Evolutionary conservation across 2,329 filamentous ascomycete species (phyloP).

Genomic region (Claviceps sp.): DNA sequence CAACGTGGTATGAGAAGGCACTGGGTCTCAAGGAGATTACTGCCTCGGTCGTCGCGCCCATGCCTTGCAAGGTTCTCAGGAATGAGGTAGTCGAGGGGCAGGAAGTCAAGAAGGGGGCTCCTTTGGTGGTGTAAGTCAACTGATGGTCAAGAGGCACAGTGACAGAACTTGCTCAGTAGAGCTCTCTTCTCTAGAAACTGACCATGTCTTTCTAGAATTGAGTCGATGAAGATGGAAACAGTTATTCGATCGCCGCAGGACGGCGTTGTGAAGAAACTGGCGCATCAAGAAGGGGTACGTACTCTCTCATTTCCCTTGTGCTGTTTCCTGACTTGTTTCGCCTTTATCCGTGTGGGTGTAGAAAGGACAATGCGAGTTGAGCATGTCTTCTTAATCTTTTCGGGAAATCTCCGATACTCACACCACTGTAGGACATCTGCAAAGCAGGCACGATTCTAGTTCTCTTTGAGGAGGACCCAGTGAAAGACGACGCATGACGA

Average conservation of each 20-base stretch:
- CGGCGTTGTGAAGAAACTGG: slow-evolving; percentile 57
- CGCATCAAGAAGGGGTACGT: slow-evolving; percentile 61
- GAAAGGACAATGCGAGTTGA: background rate
- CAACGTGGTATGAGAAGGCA: slow-evolving; percentile 77
- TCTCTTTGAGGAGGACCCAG: slow-evolving; percentile 47
- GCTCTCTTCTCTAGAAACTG: background rate
- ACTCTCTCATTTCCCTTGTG: too few relatives aligned
- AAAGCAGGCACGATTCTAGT: slow-evolving; percentile 65
- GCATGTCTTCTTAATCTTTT: too few relatives aligned
- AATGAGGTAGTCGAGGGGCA: slow-evolving; percentile 80
- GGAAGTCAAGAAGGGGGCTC: slow-evolving; percentile 68
- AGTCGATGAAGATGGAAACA: slow-evolving; percentile 87
- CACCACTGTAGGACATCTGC: slow-evolving; percentile 50
- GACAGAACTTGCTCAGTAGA: background rate
- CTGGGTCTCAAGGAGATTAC: slow-evolving; percentile 67
- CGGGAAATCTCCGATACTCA: background rate
- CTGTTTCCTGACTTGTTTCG: too few relatives aligned
- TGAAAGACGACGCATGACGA: slow-evolving; percentile 14
- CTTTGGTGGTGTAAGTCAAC: slow-evolving; percentile 61
- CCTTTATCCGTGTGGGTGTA: too few relatives aligned
- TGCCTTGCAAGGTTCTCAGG: slow-evolving; percentile 92
- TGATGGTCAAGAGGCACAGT: too few relatives aligned
- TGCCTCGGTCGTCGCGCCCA: slow-evolving; percentile 79
- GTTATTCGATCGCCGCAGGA: slow-evolving; percentile 66
- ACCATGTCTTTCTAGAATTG: slow-evolving; percentile 37